A percentile compares a stretch with the other conserved stretches of the same genome.
Evolutionary conservation across 306 rosid genomes (phyloP).

Genomic region (Canavalia ensiformis): DNA sequence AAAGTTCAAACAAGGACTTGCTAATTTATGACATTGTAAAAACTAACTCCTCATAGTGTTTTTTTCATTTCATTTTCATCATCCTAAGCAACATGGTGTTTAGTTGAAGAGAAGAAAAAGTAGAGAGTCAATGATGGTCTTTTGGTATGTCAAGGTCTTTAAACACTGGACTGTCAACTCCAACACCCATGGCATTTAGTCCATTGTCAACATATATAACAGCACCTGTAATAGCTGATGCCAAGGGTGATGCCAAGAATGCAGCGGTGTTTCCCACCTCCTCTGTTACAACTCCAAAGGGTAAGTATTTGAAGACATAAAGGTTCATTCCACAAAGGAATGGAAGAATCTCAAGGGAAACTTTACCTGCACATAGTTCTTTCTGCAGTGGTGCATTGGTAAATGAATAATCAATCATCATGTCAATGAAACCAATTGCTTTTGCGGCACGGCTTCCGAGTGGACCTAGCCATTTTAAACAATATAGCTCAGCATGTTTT

Average conservation of each 20-base stretch:
- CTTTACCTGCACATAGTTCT: slow-evolving; percentile 82
- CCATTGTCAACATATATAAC: slow-evolving; percentile 86
- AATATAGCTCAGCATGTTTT: background rate
- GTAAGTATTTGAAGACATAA: background rate
- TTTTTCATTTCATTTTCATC: background rate
- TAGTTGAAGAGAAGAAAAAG: background rate
- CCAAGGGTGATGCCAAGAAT: slow-evolving; percentile 83
- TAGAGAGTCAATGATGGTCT: slow-evolving; percentile 37
- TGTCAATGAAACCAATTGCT: slow-evolving; percentile 95
- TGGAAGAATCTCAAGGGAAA: slow-evolving; percentile 17
- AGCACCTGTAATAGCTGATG: slow-evolving; percentile 90
- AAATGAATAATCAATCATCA: slow-evolving; percentile 88
- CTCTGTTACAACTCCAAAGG: slow-evolving; percentile 62
- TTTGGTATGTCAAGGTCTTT: slow-evolving; percentile 52
- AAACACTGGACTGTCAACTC: slow-evolving; percentile 70
- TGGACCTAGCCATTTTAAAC: slow-evolving; percentile 67
- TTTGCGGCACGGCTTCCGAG: slow-evolving; percentile 96
- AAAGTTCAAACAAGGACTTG: slow-evolving; percentile 27
- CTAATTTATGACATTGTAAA: slow-evolving; percentile 26
- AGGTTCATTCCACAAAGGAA: background rate
- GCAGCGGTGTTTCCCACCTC: slow-evolving; percentile 92
- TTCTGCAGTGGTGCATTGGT: slow-evolving; percentile 91
- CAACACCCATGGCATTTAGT: slow-evolving; percentile 93
- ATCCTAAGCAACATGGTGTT: slow-evolving; percentile 22
- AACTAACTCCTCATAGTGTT: background rate